These are phyloP conservation scores for Circinella minor DNA, from an alignment of 371 early-diverging fungal species.

Conservation along the genomic window DNA sequence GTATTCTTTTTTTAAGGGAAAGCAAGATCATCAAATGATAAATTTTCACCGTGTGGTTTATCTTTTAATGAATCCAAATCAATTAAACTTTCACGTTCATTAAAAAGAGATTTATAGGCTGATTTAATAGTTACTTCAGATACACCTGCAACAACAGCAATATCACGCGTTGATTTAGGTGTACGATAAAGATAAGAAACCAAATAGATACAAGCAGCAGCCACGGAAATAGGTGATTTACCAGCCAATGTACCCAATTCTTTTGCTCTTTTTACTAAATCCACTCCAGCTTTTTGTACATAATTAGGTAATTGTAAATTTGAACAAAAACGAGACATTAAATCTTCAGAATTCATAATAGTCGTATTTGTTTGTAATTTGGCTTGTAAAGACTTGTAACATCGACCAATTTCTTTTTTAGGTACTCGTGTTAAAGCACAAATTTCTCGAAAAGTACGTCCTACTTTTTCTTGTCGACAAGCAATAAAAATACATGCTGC, in stretches of 20 bases:
- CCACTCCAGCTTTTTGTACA: slow-evolving; percentile 73
- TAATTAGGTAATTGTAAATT: slow-evolving; percentile 75
- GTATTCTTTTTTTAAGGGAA: slow-evolving; percentile 34
- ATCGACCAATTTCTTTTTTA: slow-evolving; percentile 90
- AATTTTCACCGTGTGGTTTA: slow-evolving; percentile 43
- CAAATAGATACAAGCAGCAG: slow-evolving; percentile 91
- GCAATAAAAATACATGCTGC: slow-evolving; percentile 99
- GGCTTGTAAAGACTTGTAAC: slow-evolving; percentile 78
- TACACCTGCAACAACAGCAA: slow-evolving; percentile 86
- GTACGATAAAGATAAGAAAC: slow-evolving; percentile 73
- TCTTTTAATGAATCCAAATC: slow-evolving; percentile 53
- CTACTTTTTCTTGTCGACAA: slow-evolving; percentile 90
- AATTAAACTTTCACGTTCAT: slow-evolving; percentile 60
- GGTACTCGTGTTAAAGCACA: slow-evolving; percentile 93
- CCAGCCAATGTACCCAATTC: slow-evolving; percentile 86
- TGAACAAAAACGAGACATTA: slow-evolving; percentile 90
- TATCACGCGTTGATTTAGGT: slow-evolving; percentile 74
- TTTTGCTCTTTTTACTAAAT: slow-evolving; percentile 76
- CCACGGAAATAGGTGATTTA: slow-evolving; percentile 89
- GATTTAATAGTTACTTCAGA: slow-evolving; percentile 91
- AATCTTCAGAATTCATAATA: slow-evolving; percentile 76
- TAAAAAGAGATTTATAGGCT: slow-evolving; percentile 78
- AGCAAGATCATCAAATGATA: slow-evolving; percentile 54
- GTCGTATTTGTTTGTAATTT: slow-evolving; percentile 70
- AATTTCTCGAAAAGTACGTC: slow-evolving; percentile 98